phyloP scores from a whole-genome alignment of 2,329 filamentous ascomycete species.

The Aspergillus neoniger region DNA sequence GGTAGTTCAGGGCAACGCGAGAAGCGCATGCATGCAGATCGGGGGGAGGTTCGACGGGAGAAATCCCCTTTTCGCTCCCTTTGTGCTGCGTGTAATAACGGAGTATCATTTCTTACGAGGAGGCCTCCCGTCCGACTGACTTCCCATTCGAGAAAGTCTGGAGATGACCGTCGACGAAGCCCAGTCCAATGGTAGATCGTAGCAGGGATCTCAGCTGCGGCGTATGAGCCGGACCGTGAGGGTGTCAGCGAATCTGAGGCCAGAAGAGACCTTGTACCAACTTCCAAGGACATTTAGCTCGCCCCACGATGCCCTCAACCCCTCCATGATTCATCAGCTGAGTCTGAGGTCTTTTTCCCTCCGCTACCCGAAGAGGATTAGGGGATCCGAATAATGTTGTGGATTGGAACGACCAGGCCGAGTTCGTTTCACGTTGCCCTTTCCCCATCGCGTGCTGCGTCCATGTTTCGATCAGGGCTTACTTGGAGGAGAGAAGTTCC shows the following conservation, averaged over 20 bases:
- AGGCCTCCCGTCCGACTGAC: conserved; percentile 20
- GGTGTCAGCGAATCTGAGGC: conserved; percentile 33
- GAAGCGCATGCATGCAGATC: conserved; percentile 18
- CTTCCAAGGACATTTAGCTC: conserved; percentile 27
- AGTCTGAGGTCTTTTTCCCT: conserved; percentile 17
- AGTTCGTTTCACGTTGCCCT: neutral
- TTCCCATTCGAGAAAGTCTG: conserved; percentile 35
- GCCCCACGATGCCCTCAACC: conserved; percentile 35
- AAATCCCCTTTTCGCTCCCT: neutral
- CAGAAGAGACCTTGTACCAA: conserved; percentile 25
- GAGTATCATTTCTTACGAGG: conserved; percentile 22
- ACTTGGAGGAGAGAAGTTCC: neutral
- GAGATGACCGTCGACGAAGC: conserved; percentile 34
- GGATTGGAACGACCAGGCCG: neutral
- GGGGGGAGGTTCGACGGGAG: conserved; percentile 8
- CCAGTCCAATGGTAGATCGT: conserved; percentile 43
- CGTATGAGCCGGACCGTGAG: conserved; percentile 31
- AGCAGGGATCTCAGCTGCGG: conserved; percentile 40
- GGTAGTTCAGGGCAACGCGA: conserved; percentile 17
- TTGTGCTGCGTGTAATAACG: conserved; percentile 10
- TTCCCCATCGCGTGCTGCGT: neutral
- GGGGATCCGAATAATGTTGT: neutral
- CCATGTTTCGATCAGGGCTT: neutral
- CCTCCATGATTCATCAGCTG: conserved; percentile 35
- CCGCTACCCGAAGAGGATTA: neutral